A percentile compares a stretch with the other conserved stretches of the same genome.
Evolutionary conservation across 163 green algal genomes (phyloP).

Genomic region (Chlorella variabilis): DNA sequence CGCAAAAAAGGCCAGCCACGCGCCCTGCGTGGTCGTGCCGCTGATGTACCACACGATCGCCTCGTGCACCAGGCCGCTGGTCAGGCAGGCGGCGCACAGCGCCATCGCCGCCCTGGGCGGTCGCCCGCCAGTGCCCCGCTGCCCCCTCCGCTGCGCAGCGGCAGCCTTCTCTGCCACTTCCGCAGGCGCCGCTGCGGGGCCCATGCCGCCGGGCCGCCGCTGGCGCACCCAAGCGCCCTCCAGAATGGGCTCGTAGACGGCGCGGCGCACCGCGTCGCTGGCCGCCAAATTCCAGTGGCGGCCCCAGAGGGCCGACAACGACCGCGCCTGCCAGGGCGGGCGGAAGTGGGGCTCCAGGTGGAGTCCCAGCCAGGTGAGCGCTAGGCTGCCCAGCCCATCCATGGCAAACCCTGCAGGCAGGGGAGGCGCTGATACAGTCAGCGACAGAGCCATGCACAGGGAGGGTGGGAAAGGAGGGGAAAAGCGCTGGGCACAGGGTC

Average conservation of each 20-base stretch:
- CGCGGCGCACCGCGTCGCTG: slow-evolving; percentile 3
- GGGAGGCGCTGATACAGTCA: too few species aligned
- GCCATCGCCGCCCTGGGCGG: background rate
- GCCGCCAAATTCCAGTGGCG: background rate
- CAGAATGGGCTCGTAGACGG: slow-evolving; percentile 6
- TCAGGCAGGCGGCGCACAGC: slow-evolving; percentile 11
- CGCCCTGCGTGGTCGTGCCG: background rate
- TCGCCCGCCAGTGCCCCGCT: background rate
- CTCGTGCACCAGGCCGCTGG: slow-evolving; percentile 10
- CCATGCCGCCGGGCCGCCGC: too few species aligned
- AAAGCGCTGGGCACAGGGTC: background rate
- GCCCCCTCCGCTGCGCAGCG: background rate
- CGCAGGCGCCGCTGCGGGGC: background rate
- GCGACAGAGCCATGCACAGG: too few species aligned
- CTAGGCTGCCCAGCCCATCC: background rate
- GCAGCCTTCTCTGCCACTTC: background rate
- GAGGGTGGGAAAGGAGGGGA: too few species aligned
- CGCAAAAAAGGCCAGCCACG: slow-evolving; percentile 29
- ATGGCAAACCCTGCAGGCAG: slow-evolving; percentile 10
- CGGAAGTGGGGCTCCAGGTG: slow-evolving; percentile 8
- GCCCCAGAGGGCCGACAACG: slow-evolving; percentile 14
- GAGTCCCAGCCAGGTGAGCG: background rate
- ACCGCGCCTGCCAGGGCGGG: slow-evolving; percentile 3
- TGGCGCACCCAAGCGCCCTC: background rate
- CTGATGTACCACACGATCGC: slow-evolving; percentile 16